Conservation (phyloP, 2,329 filamentous ascomycete species). For the Pseudocercospora vitis region DNA sequence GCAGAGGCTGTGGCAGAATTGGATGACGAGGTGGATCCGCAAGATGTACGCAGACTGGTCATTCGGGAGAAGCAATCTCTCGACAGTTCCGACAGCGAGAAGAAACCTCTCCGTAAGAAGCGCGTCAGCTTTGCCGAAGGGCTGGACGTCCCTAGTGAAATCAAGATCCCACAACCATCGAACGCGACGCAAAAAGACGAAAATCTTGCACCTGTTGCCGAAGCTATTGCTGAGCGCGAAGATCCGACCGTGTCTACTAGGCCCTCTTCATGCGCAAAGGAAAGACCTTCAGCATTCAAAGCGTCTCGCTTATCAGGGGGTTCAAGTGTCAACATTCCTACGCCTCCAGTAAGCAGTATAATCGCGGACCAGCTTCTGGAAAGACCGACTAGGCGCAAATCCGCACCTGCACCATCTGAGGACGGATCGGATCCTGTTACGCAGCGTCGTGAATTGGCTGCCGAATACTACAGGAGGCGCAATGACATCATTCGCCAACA, state of each 20-base stretch:
- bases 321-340: constrained; percentile 2
- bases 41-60: constrained; percentile 59
- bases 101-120: constrained; percentile 53
- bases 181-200: constrained; percentile 28
- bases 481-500: constrained; percentile 80
- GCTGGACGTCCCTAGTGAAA: constrained; percentile 65
- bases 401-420: constrained; percentile 38
- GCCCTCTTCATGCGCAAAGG: background rate
- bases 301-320: constrained; percentile 41
- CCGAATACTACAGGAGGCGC: constrained; percentile 78
- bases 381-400: constrained; percentile 36
- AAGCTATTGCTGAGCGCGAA: constrained; percentile 47
- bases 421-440: constrained; percentile 61
- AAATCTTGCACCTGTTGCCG: constrained; percentile 29
- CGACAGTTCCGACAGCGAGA: constrained; percentile 31
- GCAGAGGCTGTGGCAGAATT: constrained; percentile 36
- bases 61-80: constrained; percentile 35
- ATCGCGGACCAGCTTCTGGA: constrained; percentile 57
- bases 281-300: constrained; percentile 25
- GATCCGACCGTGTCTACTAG: constrained; percentile 23
- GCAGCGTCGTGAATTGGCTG: constrained; percentile 73
- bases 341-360: constrained; percentile 31
- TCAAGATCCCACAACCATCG: constrained; percentile 33
- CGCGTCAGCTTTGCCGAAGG: constrained; percentile 76
- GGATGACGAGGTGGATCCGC: constrained; percentile 47